phyloP scores from a whole-genome alignment of 768 basidiomycete species.

The Naganishia randhawae region DNA sequence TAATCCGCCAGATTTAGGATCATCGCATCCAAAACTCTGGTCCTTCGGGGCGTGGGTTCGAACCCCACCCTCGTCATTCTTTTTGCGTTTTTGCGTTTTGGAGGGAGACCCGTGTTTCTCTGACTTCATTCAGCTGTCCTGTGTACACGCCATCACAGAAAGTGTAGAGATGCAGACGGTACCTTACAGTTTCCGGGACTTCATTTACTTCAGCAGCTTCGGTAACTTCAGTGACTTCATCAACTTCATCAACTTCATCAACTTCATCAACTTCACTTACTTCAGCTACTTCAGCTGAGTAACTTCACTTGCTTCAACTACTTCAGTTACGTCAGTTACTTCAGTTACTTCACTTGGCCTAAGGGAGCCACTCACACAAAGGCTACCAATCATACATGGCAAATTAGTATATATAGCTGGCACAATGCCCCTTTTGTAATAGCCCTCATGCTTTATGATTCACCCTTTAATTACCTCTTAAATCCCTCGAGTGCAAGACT shows the following conservation, averaged over 20 bases:
- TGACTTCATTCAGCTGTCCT: neutral
- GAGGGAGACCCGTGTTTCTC: neutral
- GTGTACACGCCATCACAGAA: neutral
- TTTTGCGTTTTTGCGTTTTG: neutral
- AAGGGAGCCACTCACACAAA: no score
- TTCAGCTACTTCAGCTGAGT: no score
- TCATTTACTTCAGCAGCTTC: no score
- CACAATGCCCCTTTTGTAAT: neutral
- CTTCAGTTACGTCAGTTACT: no score
- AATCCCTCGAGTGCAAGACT: neutral
- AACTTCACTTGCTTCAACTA: no score
- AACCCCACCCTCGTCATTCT: constrained; percentile 25
- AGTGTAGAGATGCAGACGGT: no score
- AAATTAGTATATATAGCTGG: neutral
- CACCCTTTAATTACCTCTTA: neutral
- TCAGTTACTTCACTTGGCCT: no score
- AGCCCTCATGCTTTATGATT: neutral
- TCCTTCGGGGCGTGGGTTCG: constrained; percentile 30
- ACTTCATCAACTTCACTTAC: no score
- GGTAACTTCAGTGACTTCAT: no score
- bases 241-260: no score
- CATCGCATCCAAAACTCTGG: constrained; percentile 6
- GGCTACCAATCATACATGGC: no score
- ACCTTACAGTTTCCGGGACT: no score
- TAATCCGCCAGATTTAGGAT: constrained; percentile 26